phyloP scores from a whole-genome alignment of 2,329 filamentous ascomycete genomes.

The Cladosporium sp. region DNA sequence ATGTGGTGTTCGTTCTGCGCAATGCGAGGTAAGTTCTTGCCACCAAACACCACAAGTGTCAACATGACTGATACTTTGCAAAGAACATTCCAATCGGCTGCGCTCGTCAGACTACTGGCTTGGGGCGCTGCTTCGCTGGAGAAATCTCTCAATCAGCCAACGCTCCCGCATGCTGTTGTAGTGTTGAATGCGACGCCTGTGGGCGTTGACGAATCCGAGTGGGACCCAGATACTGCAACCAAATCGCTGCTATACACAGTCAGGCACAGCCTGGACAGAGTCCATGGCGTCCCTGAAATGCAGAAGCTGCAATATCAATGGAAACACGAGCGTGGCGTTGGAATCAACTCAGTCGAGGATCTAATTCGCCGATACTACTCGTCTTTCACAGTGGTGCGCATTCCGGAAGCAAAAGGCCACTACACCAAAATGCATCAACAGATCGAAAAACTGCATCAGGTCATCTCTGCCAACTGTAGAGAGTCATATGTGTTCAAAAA shows the following conservation, averaged over 20 bases:
- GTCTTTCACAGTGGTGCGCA: conserved; percentile 43
- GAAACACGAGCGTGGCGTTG: conserved; percentile 39
- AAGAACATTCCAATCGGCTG: conserved; percentile 32
- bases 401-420: conserved; percentile 42
- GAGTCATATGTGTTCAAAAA: conserved; percentile 41
- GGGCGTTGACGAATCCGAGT: conserved; percentile 30
- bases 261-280: conserved; percentile 26
- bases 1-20: conserved; percentile 40
- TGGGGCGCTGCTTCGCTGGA: conserved; percentile 52
- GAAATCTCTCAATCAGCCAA: conserved; percentile 52
- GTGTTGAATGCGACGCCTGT: conserved; percentile 39
- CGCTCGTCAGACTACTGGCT: conserved; percentile 39
- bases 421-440: conserved; percentile 50
- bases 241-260: conserved; percentile 31
- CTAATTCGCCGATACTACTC: conserved; percentile 50
- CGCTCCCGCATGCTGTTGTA: conserved; percentile 53
- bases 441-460: conserved; percentile 42
- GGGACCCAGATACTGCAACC: conserved; percentile 31
- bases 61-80: no score
- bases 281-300: conserved; percentile 31
- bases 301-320: conserved; percentile 33
- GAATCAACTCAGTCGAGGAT: conserved; percentile 44
- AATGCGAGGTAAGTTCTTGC: conserved; percentile 28
- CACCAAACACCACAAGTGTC: no score
- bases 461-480: conserved; percentile 40